Conservation (phyloP, 352 stramenopile genomes). For the Globisporangium splendens region DNA sequence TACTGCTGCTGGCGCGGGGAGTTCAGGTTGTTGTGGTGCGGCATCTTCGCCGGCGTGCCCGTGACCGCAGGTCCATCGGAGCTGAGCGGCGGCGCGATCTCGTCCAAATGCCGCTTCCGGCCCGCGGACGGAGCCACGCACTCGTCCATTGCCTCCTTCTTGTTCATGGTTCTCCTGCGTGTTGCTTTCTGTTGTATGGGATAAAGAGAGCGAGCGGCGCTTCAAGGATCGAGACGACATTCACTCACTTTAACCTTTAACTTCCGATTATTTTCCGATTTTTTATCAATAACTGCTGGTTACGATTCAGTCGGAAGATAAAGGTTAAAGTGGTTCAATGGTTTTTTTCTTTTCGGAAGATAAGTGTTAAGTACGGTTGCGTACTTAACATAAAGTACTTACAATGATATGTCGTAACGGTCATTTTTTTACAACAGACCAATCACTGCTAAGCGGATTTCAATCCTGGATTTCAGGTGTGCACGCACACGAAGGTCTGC, state of each 20-base stretch:
- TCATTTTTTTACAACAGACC: no score
- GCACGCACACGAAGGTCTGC: no score
- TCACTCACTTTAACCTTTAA: not conserved
- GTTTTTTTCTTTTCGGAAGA: no score
- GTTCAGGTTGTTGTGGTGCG: conserved; percentile 1
- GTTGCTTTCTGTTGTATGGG: not conserved
- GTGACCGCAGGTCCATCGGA: not conserved
- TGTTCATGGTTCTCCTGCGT: not conserved
- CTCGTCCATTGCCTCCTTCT: conserved; percentile 3
- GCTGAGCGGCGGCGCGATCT: conserved; percentile 8
- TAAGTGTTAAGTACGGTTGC: no score
- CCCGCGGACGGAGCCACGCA: conserved; percentile 5
- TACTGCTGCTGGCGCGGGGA: conserved; percentile 5
- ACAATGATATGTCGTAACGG: no score
- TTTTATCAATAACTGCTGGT: no score
- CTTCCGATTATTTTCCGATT: no score
- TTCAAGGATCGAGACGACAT: not conserved
- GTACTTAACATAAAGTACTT: no score
- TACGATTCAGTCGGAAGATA: no score
- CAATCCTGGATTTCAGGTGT: no score
- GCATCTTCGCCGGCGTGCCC: not conserved
- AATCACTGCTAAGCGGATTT: no score
- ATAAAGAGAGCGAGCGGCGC: not conserved
- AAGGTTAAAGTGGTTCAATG: no score
- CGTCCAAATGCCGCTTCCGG: conserved; percentile 13